A percentile compares a stretch with the other conserved stretches of the same genome.
Conservation (phyloP, 2,329 filamentous ascomycete species). For the Anthostomella pinea region DNA sequence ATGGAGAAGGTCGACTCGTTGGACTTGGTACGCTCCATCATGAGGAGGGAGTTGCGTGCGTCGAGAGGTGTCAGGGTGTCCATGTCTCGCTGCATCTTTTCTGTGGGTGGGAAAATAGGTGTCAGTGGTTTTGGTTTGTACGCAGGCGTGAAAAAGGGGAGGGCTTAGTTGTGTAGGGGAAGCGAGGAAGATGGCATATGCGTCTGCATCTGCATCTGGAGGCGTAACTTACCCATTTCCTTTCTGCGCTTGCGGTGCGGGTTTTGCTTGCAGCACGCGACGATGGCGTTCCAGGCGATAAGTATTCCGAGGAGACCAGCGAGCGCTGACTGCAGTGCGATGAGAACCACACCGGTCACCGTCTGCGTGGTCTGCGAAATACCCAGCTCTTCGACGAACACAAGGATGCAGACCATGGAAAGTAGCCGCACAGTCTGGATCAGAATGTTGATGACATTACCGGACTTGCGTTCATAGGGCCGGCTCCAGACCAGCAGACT, state of each 20-base stretch:
- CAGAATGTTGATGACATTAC: conserved; percentile 88
- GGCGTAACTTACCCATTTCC: conserved; percentile 70
- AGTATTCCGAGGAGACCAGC: conserved; percentile 82
- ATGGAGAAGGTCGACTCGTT: conserved; percentile 42
- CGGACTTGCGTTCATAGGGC: conserved; percentile 81
- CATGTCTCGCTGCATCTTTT: conserved; percentile 72
- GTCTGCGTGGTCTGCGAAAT: conserved; percentile 92
- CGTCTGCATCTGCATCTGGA: neutral
- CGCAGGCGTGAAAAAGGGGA: neutral
- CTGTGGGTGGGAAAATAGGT: conserved; percentile 41
- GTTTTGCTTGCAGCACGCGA: conserved; percentile 79
- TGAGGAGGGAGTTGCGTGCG: conserved; percentile 80
- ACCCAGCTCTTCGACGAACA: conserved; percentile 92
- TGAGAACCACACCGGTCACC: conserved; percentile 86
- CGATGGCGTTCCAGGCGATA: conserved; percentile 85
- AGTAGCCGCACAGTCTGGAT: conserved; percentile 88
- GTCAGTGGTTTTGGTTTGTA: too few species aligned
- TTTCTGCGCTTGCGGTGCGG: conserved; percentile 86
- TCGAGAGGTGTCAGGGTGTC: conserved; percentile 85
- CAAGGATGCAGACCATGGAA: conserved; percentile 82
- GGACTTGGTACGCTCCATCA: conserved; percentile 56
- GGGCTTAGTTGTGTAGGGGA: neutral
- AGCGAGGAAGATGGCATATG: neutral
- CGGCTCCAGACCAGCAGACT: conserved; percentile 76
- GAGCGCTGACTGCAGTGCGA: conserved; percentile 83